These are phyloP conservation scores for Paramarasmius palmivorus DNA, from an alignment of 1,284 basidiomycete genomes.

Conservation along the genomic window DNA sequence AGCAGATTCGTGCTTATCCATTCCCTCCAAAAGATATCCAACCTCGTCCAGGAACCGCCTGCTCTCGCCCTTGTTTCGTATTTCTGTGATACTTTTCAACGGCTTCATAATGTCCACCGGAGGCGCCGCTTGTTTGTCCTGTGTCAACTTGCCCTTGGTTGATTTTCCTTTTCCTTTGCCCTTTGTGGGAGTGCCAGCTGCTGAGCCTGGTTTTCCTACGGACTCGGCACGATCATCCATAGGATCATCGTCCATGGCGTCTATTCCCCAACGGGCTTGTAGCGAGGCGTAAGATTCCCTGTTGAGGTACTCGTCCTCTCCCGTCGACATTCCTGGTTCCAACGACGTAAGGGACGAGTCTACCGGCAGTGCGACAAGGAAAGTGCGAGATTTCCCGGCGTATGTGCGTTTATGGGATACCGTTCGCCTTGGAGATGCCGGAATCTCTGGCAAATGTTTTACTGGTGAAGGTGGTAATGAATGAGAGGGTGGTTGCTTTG, in stretches of 20 bases:
- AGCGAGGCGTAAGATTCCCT: conserved; percentile 72
- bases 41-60: conserved; percentile 78
- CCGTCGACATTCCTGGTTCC: conserved; percentile 26
- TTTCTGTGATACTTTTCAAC: conserved; percentile 75
- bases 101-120: conserved; percentile 69
- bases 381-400: conserved; percentile 73
- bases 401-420: conserved; percentile 55
- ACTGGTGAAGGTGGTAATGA: conserved; percentile 16
- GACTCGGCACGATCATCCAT: conserved; percentile 29
- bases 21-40: conserved; percentile 78
- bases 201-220: conserved; percentile 20
- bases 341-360: conserved; percentile 18
- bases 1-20: conserved; percentile 51
- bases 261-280: conserved; percentile 71
- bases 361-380: conserved; percentile 59
- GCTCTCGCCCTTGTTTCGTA: conserved; percentile 77
- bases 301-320: conserved; percentile 55
- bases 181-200: conserved; percentile 24
- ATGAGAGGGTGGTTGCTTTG: background rate
- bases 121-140: conserved; percentile 23
- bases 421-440: conserved; percentile 16
- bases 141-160: conserved; percentile 18
- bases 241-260: conserved; percentile 71
- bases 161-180: conserved; percentile 31
- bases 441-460: conserved; percentile 6